These are phyloP conservation scores for Russula compacta DNA, from an alignment of 768 basidiomycete species.

Conservation along the genomic window DNA sequence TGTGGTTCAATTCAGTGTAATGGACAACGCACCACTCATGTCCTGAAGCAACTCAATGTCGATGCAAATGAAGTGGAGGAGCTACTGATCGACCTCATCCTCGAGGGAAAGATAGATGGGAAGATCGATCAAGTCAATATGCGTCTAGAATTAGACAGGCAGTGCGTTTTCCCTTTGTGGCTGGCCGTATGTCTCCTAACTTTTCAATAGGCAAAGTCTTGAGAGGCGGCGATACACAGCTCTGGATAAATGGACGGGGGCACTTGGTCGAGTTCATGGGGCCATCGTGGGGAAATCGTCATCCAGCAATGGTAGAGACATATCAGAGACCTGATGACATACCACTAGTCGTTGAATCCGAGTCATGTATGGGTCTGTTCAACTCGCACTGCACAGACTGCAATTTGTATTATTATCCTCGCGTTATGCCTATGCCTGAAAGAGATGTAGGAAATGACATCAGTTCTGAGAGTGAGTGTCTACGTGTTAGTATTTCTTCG, in stretches of 20 bases:
- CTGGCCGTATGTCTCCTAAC: slow-evolving; percentile 8
- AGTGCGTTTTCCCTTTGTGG: slow-evolving; percentile 39
- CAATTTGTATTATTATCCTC: slow-evolving; percentile 10
- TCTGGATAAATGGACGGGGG: slow-evolving; percentile 72
- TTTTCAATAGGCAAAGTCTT: slow-evolving; percentile 56
- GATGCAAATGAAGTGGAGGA: slow-evolving; percentile 87
- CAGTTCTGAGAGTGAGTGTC: no score
- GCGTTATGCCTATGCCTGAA: not conserved
- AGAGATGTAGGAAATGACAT: not conserved
- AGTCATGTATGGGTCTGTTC: slow-evolving; percentile 4
- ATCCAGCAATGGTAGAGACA: slow-evolving; percentile 10
- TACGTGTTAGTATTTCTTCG: not conserved
- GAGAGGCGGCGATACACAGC: slow-evolving; percentile 83
- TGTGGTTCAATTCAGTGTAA: slow-evolving; percentile 8
- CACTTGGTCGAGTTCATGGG: slow-evolving; percentile 69
- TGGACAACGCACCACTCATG: not conserved
- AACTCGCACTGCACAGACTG: not conserved
- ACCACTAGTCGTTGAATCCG: not conserved
- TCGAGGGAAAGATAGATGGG: slow-evolving; percentile 96
- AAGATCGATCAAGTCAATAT: slow-evolving; percentile 95
- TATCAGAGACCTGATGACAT: slow-evolving; percentile 4
- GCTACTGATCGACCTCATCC: slow-evolving; percentile 83
- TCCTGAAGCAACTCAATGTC: slow-evolving; percentile 91
- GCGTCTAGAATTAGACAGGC: slow-evolving; percentile 81
- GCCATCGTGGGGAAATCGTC: slow-evolving; percentile 69